Evolutionary conservation across 371 early-diverging fungal species (phyloP).

Genomic region (Actinomortierella wolfii): DNA sequence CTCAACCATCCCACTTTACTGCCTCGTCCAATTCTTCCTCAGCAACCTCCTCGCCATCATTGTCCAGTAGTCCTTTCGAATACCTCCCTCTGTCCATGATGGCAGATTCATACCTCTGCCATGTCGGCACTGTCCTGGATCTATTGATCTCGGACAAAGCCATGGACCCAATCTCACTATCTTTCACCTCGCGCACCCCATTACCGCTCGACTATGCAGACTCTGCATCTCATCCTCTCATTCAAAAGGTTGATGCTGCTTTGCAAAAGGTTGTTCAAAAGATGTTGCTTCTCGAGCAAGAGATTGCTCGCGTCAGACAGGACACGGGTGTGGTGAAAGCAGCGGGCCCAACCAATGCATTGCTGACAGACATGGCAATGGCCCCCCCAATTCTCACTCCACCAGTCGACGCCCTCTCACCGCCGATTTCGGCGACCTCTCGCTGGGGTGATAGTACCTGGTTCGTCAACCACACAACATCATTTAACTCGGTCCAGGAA

Average conservation of each 20-base stretch:
- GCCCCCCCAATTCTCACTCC: slow-evolving; percentile 36
- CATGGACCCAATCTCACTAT: slow-evolving; percentile 11
- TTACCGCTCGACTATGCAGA: slow-evolving; percentile 33
- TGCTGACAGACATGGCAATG: slow-evolving; percentile 18
- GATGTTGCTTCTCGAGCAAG: slow-evolving; percentile 28
- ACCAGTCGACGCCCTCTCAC: slow-evolving; percentile 28
- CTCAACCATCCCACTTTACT: too few relatives aligned
- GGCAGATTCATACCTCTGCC: slow-evolving; percentile 25
- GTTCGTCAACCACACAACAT: slow-evolving; percentile 24
- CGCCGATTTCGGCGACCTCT: slow-evolving; percentile 15
- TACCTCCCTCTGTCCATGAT: slow-evolving; percentile 17
- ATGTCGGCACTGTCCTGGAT: slow-evolving; percentile 29
- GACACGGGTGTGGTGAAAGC: neutral
- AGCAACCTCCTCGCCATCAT: too few relatives aligned
- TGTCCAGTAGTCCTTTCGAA: too few relatives aligned
- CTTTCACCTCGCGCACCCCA: slow-evolving; percentile 17
- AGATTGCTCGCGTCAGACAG: slow-evolving; percentile 13
- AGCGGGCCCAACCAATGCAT: slow-evolving; percentile 1
- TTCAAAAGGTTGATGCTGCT: slow-evolving; percentile 25
- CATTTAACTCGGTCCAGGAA: slow-evolving; percentile 18
- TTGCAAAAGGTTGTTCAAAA: slow-evolving; percentile 33
- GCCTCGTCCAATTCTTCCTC: too few relatives aligned
- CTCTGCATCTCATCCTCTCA: slow-evolving; percentile 23
- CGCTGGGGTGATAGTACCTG: slow-evolving; percentile 25
- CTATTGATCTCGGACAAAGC: slow-evolving; percentile 21